Evolutionary conservation across 2,329 filamentous ascomycete species (phyloP), one percentile per base, ranked within the genome.

Genomic region (Nemania sp.): DNA sequence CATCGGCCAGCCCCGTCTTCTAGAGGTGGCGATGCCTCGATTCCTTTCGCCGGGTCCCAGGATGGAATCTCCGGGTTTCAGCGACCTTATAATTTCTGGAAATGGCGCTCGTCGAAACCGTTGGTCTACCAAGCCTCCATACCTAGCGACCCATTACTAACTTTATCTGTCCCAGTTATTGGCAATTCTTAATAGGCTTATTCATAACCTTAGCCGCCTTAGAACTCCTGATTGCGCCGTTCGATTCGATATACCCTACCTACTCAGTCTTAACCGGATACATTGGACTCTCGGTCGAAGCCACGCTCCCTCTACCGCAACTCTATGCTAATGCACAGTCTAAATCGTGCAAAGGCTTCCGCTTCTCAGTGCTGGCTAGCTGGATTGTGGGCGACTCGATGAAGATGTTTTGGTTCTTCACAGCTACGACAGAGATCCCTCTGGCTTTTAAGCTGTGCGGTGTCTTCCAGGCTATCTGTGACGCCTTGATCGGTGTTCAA

Each of bases 361-460:
- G 90, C 14, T 67, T 91, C 9, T 90, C 86, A 6, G 86, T 95
- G 4, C 75, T 94, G 53, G 81, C 78, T 23, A 91, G 86, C 69
- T 95, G 90, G 90, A 75, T 95, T 48, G 74, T 87, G 2, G 90
- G 90, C 57, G 90, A 95, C 71, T 78, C 82, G 7, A 91, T 94
- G 86, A 95, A 95, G 79, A 88, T 93, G 80, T 89, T 91, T 66
- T 88, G 84, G 84, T 94, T 93, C 75, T 88, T 92, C 57, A 89
- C 86, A 2, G 82, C 86, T 1, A 82, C 79, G 1, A 82, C 82
- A 3, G 77, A 80, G 64, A 90, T 94, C 26, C 89, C 90, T 0
- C 80, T 81, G 80, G 84, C 88, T 1, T 95, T 94, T 73, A 93
- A 93, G 75, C 73, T 90, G 17, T 93, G 89, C 67, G 90, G 88